Conservation (phyloP, 768 basidiomycete species). For the Lentinula boryana region DNA sequence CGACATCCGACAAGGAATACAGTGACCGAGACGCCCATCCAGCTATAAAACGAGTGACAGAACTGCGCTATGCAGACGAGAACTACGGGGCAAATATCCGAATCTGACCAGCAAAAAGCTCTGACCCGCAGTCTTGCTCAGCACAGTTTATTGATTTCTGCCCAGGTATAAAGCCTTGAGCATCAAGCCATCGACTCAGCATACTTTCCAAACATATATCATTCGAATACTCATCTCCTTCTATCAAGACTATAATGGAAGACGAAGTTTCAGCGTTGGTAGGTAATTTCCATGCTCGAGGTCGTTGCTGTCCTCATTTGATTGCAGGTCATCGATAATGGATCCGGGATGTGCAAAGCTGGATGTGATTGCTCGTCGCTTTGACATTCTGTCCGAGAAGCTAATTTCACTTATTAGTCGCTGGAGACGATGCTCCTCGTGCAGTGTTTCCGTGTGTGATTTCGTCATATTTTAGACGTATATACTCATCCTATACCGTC, state of each 20-base stretch:
- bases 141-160: background rate
- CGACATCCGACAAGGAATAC: background rate
- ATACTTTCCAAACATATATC: background rate
- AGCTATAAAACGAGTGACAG: background rate
- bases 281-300: slow-evolving; percentile 13
- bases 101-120: background rate
- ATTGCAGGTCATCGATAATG: slow-evolving; percentile 79
- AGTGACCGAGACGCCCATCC: background rate
- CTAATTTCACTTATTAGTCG: slow-evolving; percentile 38
- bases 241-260: slow-evolving; percentile 35
- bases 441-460: slow-evolving; percentile 88
- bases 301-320: slow-evolving; percentile 1
- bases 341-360: slow-evolving; percentile 99
- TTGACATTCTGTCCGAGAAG: background rate
- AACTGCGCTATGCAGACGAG: background rate
- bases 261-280: slow-evolving; percentile 60
- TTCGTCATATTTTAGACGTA: background rate
- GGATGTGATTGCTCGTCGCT: slow-evolving; percentile 62
- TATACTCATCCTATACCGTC: background rate
- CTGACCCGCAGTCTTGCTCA: background rate
- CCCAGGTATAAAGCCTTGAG: background rate
- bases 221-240: background rate
- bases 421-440: slow-evolving; percentile 87
- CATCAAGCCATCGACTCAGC: background rate
- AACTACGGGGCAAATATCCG: background rate